phyloP scores from a whole-genome alignment of 2,329 filamentous ascomycete genomes.

The Neurospora sp. region DNA sequence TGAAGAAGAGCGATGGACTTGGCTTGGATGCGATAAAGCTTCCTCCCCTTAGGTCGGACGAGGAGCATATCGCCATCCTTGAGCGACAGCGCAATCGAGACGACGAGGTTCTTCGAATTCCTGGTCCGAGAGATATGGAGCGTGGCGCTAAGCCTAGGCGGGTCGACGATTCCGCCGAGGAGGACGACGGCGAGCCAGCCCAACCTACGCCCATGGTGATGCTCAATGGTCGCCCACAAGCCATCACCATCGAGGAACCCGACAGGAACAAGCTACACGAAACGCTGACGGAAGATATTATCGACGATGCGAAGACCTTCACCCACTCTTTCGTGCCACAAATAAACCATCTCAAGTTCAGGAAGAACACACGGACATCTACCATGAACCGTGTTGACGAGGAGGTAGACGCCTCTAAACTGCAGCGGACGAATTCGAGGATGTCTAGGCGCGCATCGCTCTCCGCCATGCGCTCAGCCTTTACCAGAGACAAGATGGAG shows the following conservation, averaged over 20 bases:
- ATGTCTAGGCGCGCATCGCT: slow-evolving; percentile 36
- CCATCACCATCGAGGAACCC: slow-evolving; percentile 60
- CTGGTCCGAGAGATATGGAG: slow-evolving; percentile 84
- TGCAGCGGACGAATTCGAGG: background rate
- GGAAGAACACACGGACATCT: slow-evolving; percentile 8
- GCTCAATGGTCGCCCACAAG: slow-evolving; percentile 27
- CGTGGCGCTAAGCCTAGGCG: slow-evolving; percentile 61
- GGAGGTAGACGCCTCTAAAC: slow-evolving; percentile 19
- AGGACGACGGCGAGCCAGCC: slow-evolving; percentile 20
- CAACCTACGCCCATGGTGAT: slow-evolving; percentile 10
- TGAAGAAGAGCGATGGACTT: slow-evolving; percentile 48
- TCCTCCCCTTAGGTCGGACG: slow-evolving; percentile 47
- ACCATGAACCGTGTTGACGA: slow-evolving; percentile 26
- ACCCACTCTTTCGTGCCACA: slow-evolving; percentile 31
- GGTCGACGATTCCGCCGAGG: slow-evolving; percentile 27
- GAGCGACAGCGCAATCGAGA: slow-evolving; percentile 73
- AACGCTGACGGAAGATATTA: slow-evolving; percentile 30
- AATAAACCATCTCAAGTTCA: slow-evolving; percentile 32
- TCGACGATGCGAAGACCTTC: slow-evolving; percentile 33
- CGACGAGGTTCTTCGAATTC: slow-evolving; percentile 72
- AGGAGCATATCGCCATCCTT: slow-evolving; percentile 80
- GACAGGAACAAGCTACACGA: slow-evolving; percentile 31
- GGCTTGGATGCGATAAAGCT: slow-evolving; percentile 36
- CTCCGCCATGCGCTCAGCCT: slow-evolving; percentile 46
- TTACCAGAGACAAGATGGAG: slow-evolving; percentile 44